phyloP scores from a whole-genome alignment of 169 alveolate species.

The Blepharisma undulans region DNA sequence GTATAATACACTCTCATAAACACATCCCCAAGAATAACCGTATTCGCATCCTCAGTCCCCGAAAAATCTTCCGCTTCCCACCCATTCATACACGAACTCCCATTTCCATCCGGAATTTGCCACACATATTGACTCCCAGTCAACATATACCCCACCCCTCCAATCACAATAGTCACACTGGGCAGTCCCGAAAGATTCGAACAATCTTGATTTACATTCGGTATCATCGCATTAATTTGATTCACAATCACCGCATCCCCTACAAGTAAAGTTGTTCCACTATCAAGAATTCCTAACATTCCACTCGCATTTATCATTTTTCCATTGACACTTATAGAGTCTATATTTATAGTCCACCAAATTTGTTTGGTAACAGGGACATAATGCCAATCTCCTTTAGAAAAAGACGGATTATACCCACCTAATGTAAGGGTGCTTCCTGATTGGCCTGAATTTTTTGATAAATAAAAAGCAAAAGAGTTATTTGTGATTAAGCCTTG shows the following conservation, averaged over 20 bases:
- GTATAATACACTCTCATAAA: slow-evolving; percentile 69
- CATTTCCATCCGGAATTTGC: not conserved
- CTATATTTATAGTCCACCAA: slow-evolving; percentile 18
- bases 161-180: not conserved
- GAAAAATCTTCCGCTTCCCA: slow-evolving; percentile 39
- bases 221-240: not conserved
- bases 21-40: slow-evolving; percentile 72
- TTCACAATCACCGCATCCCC: not conserved
- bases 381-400: slow-evolving; percentile 6
- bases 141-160: not conserved
- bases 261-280: slow-evolving; percentile 11
- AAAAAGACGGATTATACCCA: slow-evolving; percentile 4
- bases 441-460: not conserved
- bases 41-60: not conserved
- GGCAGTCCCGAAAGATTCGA: not conserved
- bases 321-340: not conserved
- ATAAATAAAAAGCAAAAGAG: slow-evolving; percentile 6
- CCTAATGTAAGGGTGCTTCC: slow-evolving; percentile 16
- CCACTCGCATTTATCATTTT: not conserved
- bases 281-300: slow-evolving; percentile 6
- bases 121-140: not conserved
- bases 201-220: not conserved
- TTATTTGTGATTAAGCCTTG: not conserved
- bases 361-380: not conserved
- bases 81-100: slow-evolving; percentile 64